These are phyloP conservation scores for Pythium volutum DNA, from an alignment of 352 stramenopile species.

Conservation along the genomic window DNA sequence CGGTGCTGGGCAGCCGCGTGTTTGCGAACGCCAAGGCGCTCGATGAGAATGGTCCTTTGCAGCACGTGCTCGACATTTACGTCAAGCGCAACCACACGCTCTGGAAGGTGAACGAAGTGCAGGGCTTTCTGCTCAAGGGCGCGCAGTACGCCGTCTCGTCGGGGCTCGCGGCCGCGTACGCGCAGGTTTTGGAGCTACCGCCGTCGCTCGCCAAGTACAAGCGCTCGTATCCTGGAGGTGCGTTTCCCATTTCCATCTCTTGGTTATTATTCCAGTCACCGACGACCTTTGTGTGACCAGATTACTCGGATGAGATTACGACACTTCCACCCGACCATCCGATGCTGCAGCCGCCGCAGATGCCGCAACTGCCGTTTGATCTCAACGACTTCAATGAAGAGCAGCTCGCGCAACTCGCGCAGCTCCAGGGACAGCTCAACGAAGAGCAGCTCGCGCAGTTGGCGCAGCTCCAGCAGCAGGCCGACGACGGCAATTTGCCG, in stretches of 20 bases:
- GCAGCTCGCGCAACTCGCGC: constrained; percentile 48
- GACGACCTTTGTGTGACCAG: constrained; percentile 23
- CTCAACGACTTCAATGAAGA: constrained; percentile 59
- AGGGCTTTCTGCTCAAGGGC: constrained; percentile 61
- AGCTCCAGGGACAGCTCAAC: constrained; percentile 63
- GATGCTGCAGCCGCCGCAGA: constrained; percentile 80
- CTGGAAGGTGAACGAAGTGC: constrained; percentile 82
- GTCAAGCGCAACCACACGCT: constrained; percentile 70
- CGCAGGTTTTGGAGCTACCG: constrained; percentile 59
- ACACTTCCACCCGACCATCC: constrained; percentile 79
- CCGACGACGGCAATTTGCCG: constrained; percentile 65
- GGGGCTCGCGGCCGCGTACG: constrained; percentile 41
- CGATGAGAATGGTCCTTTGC: constrained; percentile 49
- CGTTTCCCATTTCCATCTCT: not conserved
- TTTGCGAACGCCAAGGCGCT: constrained; percentile 74
- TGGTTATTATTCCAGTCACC: not conserved
- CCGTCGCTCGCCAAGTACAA: constrained; percentile 68
- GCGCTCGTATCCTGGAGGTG: constrained; percentile 60
- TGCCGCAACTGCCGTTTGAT: constrained; percentile 32
- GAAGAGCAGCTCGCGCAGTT: constrained; percentile 51
- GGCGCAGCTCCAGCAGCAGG: constrained; percentile 54
- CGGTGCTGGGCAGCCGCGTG: constrained; percentile 63
- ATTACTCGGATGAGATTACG: constrained; percentile 87
- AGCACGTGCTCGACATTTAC: constrained; percentile 83
- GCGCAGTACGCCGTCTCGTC: constrained; percentile 66